Conservation (phyloP, 805 yeast genomes). For the Debaryomyces hansenii region DNA sequence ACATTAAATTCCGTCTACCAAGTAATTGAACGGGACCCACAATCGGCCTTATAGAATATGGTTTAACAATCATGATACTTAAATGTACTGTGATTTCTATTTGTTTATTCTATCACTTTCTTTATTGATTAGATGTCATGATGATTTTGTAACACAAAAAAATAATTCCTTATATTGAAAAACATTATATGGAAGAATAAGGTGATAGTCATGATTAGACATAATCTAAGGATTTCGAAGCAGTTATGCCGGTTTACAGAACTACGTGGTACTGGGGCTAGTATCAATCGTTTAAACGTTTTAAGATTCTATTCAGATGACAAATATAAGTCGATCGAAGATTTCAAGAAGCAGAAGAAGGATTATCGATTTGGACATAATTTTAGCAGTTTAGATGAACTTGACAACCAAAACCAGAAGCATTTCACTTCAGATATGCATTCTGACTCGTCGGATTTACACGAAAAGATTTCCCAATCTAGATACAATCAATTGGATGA, state of each 20-base stretch:
- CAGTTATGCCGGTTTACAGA: background rate
- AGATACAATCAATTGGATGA: conserved; percentile 15
- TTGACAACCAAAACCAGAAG: conserved; percentile 9
- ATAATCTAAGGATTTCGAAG: background rate
- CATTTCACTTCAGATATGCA: background rate
- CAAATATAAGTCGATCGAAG: conserved; percentile 25
- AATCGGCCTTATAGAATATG: background rate
- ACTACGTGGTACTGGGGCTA: background rate
- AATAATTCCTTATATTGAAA: background rate
- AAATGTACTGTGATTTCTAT: too few species aligned
- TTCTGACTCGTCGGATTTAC: background rate
- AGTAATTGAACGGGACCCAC: background rate
- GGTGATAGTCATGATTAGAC: background rate
- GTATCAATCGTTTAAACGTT: background rate
- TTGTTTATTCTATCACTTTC: too few species aligned
- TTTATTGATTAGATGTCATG: too few species aligned
- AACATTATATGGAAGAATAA: background rate
- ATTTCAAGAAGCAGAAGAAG: conserved; percentile 36
- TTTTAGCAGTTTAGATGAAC: conserved; percentile 17
- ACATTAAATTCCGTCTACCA: conserved; percentile 14
- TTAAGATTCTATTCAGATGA: conserved; percentile 6
- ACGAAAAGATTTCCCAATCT: conserved; percentile 5
- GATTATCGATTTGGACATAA: conserved; percentile 27
- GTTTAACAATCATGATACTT: background rate
- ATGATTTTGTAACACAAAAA: background rate